A percentile compares a stretch with the other conserved stretches of the same genome.
These are phyloP conservation scores for Leavenworthia alabamica DNA, from an alignment of 345 rosid genomes.

Conservation along the genomic window DNA sequence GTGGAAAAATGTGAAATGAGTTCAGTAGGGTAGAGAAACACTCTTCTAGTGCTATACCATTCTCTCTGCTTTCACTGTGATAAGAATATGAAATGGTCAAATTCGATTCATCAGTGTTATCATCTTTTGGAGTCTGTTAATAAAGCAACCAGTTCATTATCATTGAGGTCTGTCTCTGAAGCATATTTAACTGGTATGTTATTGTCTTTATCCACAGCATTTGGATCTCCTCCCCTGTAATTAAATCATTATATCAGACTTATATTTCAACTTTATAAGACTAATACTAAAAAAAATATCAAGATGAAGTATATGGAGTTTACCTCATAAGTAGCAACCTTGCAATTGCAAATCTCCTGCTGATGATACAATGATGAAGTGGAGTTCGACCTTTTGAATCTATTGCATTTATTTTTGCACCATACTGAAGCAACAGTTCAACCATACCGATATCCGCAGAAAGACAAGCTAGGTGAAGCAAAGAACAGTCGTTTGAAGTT, in stretches of 20 bases:
- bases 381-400: slow-evolving; percentile 58
- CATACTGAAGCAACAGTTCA: slow-evolving; percentile 69
- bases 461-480: slow-evolving; percentile 80
- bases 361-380: slow-evolving; percentile 50
- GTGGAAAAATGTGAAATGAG: slow-evolving; percentile 1
- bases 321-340: slow-evolving; percentile 63
- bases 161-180: slow-evolving; percentile 38
- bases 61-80: slow-evolving; percentile 12
- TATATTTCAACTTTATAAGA: not conserved
- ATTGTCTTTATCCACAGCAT: slow-evolving; percentile 38
- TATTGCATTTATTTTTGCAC: slow-evolving; percentile 51
- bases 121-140: slow-evolving; percentile 36
- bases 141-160: slow-evolving; percentile 39
- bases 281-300: not conserved
- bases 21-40: slow-evolving; percentile 15
- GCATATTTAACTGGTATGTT: slow-evolving; percentile 41
- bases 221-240: slow-evolving; percentile 66
- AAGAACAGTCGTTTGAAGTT: slow-evolving; percentile 44
- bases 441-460: slow-evolving; percentile 71
- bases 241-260: slow-evolving; percentile 8
- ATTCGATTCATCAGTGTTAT: slow-evolving; percentile 9
- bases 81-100: not conserved
- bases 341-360: slow-evolving; percentile 48
- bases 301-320: not conserved
- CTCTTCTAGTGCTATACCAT: slow-evolving; percentile 14